Evolutionary conservation across 257 asterid species (phyloP), one percentile per base, ranked within the genome.

Genomic region (Solanum gracilifrons): DNA sequence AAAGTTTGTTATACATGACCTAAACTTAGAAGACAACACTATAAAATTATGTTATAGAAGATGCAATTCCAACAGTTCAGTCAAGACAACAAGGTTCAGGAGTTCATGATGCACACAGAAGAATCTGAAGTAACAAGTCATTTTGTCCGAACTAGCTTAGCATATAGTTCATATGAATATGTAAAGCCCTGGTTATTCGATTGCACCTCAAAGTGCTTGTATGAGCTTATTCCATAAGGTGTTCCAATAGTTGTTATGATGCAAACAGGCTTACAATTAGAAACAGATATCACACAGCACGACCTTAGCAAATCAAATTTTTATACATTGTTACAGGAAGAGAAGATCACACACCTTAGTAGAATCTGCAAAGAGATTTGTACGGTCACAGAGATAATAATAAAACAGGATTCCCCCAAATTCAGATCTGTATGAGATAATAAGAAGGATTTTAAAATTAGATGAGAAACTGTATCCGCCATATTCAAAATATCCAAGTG

Each of bases 311-410:
- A 79, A 79, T 79, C 16, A 79, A 79, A 43, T 41, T 3, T 25
- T 15, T 43, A 43, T 15, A 43, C 9, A 27, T 79, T 13, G 64
- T 27, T 43, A 15, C 66, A 27, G 25, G 36, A 79, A 79, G 10
- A 86, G 41, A 86, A 69, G 25, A 83, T 10, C 82, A 55, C 88
- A 89, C 79, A 95, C 99, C 99, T 97, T 95, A 74, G 93, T 92
- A 37, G 99, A 95, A 89, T 95, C 98, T 82, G 96, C 94, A 91
- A 97, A 92, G 51, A 97, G 35, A 88, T 91, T 90, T 86, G 99
- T 97, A 29, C 99, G 98, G 90, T 97, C 99, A 77, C 98, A 95
- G 36, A 95, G 46, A 95, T 95, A 97, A 89, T 93, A 95, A 88
- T 95, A 97, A 92, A 93, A 87, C 87, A 97, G 89, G 86, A 97